These are phyloP conservation scores for Inosperma sp. DNA, from an alignment of 768 basidiomycete species.

Conservation along the genomic window DNA sequence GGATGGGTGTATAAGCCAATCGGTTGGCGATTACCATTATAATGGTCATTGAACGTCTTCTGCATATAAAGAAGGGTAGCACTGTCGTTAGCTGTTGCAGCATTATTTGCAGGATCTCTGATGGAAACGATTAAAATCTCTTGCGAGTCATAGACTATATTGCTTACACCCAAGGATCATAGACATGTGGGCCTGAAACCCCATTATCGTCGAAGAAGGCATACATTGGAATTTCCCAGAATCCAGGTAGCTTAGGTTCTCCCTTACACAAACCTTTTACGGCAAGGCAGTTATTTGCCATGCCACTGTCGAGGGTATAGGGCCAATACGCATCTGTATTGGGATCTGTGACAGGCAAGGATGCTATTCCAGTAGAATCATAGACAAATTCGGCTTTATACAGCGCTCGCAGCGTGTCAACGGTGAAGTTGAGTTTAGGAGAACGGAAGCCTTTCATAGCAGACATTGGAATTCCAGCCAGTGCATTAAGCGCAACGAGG, in stretches of 20 bases:
- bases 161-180: conserved; percentile 80
- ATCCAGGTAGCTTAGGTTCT: conserved; percentile 64
- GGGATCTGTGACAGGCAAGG: conserved; percentile 60
- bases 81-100: conserved; percentile 44
- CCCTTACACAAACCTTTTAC: conserved; percentile 59
- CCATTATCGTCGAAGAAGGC: conserved; percentile 64
- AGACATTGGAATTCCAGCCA: conserved; percentile 68
- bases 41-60: conserved; percentile 68
- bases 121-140: neutral
- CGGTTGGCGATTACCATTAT: conserved; percentile 70
- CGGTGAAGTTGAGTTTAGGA: conserved; percentile 65
- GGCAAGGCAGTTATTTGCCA: conserved; percentile 71
- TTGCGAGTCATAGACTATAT: neutral
- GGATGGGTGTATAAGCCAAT: conserved; percentile 81
- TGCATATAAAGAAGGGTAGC: conserved; percentile 71
- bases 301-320: conserved; percentile 73
- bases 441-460: conserved; percentile 71
- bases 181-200: conserved; percentile 56
- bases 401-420: conserved; percentile 57
- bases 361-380: conserved; percentile 59
- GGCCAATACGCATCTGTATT: conserved; percentile 79
- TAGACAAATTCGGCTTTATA: conserved; percentile 59
- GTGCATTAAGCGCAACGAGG: conserved; percentile 70
- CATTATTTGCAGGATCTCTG: conserved; percentile 55
- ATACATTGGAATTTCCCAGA: conserved; percentile 88